Conservation (phyloP, 2,329 filamentous ascomycete genomes). For the Beauveria pseudobassiana region DNA sequence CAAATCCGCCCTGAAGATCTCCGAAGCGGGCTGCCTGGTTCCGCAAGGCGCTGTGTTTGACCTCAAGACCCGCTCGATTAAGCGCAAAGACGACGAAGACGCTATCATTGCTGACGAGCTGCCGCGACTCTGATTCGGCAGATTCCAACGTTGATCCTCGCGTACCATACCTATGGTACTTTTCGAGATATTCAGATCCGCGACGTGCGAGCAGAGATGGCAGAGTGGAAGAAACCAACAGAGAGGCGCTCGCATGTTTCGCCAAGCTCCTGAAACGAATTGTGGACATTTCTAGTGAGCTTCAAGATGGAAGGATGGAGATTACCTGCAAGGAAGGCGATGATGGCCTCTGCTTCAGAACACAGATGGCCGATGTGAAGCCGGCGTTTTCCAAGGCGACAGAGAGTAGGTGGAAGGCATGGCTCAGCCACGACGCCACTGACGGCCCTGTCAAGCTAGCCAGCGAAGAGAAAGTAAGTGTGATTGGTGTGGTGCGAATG, state of each 20-base stretch:
- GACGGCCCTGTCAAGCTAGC: not conserved
- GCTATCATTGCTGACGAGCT: not conserved
- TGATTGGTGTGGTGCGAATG: too few species aligned
- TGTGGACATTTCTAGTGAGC: not conserved
- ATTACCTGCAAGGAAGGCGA: not conserved
- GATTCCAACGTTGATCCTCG: not conserved
- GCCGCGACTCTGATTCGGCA: not conserved
- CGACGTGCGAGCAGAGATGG: not conserved
- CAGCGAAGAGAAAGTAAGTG: not conserved
- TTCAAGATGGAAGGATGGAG: not conserved
- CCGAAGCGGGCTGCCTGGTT: not conserved
- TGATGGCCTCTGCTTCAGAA: conserved; percentile 18
- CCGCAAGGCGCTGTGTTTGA: not conserved
- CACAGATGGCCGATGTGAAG: conserved; percentile 16
- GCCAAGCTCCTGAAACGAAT: not conserved
- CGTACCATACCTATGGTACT: not conserved
- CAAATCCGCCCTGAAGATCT: not conserved
- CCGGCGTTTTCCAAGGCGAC: conserved; percentile 20
- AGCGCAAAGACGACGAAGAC: not conserved
- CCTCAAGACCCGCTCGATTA: not conserved
- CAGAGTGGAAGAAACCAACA: not conserved
- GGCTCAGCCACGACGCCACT: not conserved
- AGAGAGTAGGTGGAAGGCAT: conserved; percentile 18
- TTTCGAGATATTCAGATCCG: not conserved
- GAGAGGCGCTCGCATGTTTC: not conserved